A percentile compares a stretch with the other conserved stretches of the same genome.
Evolutionary conservation across 225 moss, liverwort and hornwort genomes (phyloP).

Genomic region (Physcomitrellopsis africana): DNA sequence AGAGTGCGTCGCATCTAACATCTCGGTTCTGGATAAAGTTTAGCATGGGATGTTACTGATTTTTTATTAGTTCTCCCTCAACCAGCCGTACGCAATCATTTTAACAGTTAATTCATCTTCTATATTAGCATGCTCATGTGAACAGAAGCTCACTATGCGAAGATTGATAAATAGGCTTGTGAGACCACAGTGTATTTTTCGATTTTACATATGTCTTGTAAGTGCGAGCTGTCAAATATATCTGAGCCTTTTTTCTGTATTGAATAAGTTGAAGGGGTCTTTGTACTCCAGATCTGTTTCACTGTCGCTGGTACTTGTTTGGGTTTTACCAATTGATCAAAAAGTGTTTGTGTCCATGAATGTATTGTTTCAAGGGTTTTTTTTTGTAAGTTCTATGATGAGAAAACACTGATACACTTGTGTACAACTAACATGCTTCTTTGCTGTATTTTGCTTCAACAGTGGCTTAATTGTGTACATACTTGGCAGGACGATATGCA

Average conservation of each 20-base stretch:
- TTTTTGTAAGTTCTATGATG: background rate
- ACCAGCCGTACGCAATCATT: background rate
- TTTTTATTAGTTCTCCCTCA: background rate
- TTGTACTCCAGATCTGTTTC: background rate
- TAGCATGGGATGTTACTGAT: background rate
- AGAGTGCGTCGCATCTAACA: background rate
- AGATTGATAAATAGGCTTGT: slow-evolving; percentile 16
- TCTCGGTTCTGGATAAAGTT: slow-evolving; percentile 12
- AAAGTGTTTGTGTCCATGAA: background rate
- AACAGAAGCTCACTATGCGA: background rate
- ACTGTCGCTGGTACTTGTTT: background rate
- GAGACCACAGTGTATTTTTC: slow-evolving; percentile 2
- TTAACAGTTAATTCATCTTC: background rate
- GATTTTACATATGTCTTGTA: background rate
- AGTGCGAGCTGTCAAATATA: slow-evolving; percentile 13
- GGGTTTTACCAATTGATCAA: background rate
- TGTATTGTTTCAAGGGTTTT: background rate
- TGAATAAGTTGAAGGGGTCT: background rate
- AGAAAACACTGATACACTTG: background rate
- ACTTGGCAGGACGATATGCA: slow-evolving; percentile 65
- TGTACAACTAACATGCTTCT: background rate
- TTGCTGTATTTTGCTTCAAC: background rate
- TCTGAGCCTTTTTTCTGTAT: background rate
- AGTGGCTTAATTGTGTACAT: slow-evolving; percentile 4
- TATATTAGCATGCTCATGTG: background rate